phyloP scores from a whole-genome alignment of 192 early-diverging fungal genomes.

The Backusella liffmaniae region DNA sequence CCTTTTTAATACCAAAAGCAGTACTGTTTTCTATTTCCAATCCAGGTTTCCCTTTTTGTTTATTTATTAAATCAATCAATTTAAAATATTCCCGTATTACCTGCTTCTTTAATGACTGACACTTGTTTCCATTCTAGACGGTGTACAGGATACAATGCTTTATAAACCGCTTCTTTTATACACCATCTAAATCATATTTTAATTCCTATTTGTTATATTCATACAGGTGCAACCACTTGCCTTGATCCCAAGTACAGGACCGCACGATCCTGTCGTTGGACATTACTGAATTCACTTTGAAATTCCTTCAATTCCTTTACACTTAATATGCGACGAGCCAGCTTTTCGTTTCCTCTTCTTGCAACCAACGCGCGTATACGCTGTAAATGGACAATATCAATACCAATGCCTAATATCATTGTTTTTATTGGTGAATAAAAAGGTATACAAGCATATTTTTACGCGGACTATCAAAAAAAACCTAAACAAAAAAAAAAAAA shows the following conservation, averaged over 20 bases:
- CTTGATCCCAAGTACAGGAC: slow-evolving; percentile 20
- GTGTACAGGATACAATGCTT: slow-evolving; percentile 63
- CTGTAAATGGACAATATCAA: slow-evolving; percentile 71
- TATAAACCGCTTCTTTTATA: slow-evolving; percentile 73
- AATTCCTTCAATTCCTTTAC: slow-evolving; percentile 39
- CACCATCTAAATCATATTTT: slow-evolving; percentile 54
- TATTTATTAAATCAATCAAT: not conserved
- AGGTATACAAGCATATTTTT: not conserved
- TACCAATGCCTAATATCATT: slow-evolving; percentile 79
- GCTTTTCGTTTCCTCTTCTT: slow-evolving; percentile 40
- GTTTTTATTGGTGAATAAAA: not conserved
- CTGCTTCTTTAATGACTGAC: slow-evolving; percentile 47
- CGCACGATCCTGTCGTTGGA: not conserved
- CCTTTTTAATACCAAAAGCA: slow-evolving; percentile 30
- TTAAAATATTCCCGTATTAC: slow-evolving; percentile 28
- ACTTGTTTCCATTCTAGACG: slow-evolving; percentile 66
- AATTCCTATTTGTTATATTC: not conserved
- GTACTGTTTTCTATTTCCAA: slow-evolving; percentile 37
- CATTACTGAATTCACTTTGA: not conserved
- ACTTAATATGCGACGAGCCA: slow-evolving; percentile 63
- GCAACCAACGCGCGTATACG: slow-evolving; percentile 57
- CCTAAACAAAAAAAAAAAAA: not conserved
- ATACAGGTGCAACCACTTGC: too few relatives aligned
- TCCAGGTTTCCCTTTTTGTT: slow-evolving; percentile 44
- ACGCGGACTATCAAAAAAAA: not conserved